Conservation (phyloP, 805 yeast genomes). For the Candida parachauliodes region DNA sequence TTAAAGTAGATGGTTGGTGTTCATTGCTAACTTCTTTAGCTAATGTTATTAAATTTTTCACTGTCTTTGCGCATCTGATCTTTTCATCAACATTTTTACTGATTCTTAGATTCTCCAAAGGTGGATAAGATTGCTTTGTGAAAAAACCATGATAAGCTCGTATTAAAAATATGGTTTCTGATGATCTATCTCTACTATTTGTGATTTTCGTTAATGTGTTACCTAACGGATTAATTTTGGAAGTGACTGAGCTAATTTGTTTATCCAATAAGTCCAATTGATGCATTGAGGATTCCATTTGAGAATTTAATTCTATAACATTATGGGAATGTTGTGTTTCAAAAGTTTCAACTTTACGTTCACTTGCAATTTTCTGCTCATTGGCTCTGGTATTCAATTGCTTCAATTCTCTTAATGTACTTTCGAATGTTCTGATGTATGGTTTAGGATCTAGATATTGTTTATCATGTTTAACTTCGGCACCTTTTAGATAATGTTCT, state of each 20-base stretch:
- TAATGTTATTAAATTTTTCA: constrained; percentile 60
- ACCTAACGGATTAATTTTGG: constrained; percentile 65
- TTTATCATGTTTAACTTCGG: constrained; percentile 44
- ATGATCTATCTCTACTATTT: constrained; percentile 68
- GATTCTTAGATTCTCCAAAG: constrained; percentile 56
- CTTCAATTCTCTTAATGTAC: constrained; percentile 70
- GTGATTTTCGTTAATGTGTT: constrained; percentile 65
- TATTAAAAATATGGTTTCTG: constrained; percentile 67
- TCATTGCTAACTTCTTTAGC: constrained; percentile 62
- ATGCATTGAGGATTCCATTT: constrained; percentile 42
- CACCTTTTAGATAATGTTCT: constrained; percentile 53
- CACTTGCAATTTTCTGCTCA: constrained; percentile 47
- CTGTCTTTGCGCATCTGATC: constrained; percentile 64
- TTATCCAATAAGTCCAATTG: constrained; percentile 50
- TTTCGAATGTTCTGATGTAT: constrained; percentile 87
- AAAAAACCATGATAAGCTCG: constrained; percentile 75
- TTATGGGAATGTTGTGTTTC: constrained; percentile 68
- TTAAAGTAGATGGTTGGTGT: constrained; percentile 43
- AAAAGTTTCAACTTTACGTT: constrained; percentile 52
- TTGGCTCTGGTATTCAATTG: constrained; percentile 55
- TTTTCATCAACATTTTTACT: constrained; percentile 47
- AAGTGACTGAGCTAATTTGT: constrained; percentile 53
- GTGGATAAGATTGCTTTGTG: constrained; percentile 50
- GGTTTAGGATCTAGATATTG: constrained; percentile 86
- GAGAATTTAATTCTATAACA: constrained; percentile 51